Base-by-base conservation (phyloP, 1,139 yeast genomes). In the Nakaseomyces uthaithaninus region DNA sequence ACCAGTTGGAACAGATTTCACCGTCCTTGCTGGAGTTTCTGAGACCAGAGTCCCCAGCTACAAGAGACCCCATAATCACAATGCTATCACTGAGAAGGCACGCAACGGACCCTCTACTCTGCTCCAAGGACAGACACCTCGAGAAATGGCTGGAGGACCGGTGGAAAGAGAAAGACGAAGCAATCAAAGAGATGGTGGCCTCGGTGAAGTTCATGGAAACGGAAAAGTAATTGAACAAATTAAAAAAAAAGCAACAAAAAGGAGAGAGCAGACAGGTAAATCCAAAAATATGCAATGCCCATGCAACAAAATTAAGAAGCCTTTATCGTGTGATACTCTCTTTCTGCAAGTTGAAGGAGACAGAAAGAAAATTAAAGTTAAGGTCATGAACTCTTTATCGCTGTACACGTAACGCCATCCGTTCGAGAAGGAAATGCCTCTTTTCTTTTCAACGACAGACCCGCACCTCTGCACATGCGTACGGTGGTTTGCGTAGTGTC, bases 121-220 rank as follows among this genome's bases (percentile, higher is more conserved):
- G 84, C 0, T 45, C 58, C 10, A 77, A 72, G 46, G 65, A 74
- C 37, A 62, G 66, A 30, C 73, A 70, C 45, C 46, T 80, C 30
- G 91, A 82, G 49, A 75, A 73, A 54, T 84, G 87, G 80, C 55
- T 85, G 12, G 94, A 85, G 55, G 66, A 66, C 37, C 62, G 67
- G 28, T 85, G 94, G 94, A 60, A 63, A n/a, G 75, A 72, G 39
- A 83, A 83, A 54, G 94, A 84, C 52, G 66, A 57, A 42, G 47
- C 67, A 35, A 64, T 73, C 20, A 59, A 59, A 5, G 55, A 57
- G 28, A 57, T 63, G 45, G 66, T 62, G 43, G 53, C 50, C 38
- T 63, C 62, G 41, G 55, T 66, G 25, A 54, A 49, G 33, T 33
- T 55, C 22, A 49, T 43, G 42, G 23, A 24, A 34, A 18, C 19